Percentiles rank a stretch among this genome's conserved stretches.
phyloP scores from a whole-genome alignment of 2,329 filamentous ascomycete genomes.

The Colletotrichum salicis region DNA sequence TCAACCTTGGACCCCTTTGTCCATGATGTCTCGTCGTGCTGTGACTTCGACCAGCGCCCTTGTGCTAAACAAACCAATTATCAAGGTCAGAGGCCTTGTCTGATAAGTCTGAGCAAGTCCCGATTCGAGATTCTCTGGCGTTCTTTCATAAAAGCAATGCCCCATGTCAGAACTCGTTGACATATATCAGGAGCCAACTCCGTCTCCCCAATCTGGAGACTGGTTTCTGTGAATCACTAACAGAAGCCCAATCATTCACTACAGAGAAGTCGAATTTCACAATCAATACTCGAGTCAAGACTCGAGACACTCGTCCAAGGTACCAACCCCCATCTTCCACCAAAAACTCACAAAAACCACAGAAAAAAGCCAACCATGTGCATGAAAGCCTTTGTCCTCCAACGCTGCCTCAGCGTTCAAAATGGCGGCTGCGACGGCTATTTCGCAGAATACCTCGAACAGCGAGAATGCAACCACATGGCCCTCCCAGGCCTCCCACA shows the following conservation, averaged over 20 bases:
- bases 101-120: background rate
- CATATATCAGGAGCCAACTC: background rate
- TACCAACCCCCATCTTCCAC: background rate
- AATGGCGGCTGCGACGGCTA: slow-evolving; percentile 27
- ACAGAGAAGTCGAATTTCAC: background rate
- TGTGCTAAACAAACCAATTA: background rate
- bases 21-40: background rate
- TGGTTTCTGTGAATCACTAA: background rate
- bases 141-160: background rate
- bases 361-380: slow-evolving; percentile 2
- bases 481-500: slow-evolving; percentile 10
- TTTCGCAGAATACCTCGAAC: slow-evolving; percentile 19
- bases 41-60: background rate
- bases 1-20: background rate
- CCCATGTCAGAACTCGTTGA: too few relatives aligned
- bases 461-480: slow-evolving; percentile 4
- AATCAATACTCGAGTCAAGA: background rate
- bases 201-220: background rate
- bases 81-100: background rate
- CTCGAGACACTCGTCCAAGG: background rate
- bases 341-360: background rate
- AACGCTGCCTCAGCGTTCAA: slow-evolving; percentile 2
- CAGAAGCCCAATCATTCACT: background rate
- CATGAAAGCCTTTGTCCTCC: slow-evolving; percentile 27
- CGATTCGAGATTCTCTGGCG: too few relatives aligned